These are phyloP conservation scores for Mallotus repandus DNA, from an alignment of 441 rosid genomes.

Conservation along the genomic window DNA sequence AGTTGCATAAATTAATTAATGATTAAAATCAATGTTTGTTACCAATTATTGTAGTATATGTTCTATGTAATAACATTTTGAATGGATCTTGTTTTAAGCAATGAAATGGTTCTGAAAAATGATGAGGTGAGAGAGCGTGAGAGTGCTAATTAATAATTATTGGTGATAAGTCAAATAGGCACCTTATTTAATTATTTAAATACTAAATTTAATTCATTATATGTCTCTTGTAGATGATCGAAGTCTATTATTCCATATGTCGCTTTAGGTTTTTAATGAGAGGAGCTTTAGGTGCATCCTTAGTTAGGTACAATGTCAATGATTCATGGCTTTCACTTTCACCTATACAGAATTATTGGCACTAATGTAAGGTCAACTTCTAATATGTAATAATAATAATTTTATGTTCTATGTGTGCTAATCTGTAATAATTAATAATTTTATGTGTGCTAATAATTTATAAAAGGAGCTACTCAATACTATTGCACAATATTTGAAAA, in stretches of 20 bases:
- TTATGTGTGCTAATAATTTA: too few relatives aligned
- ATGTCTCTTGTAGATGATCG: neutral
- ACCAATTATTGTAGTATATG: too few relatives aligned
- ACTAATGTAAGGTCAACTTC: conserved; percentile 34
- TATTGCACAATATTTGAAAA: neutral
- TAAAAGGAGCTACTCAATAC: neutral
- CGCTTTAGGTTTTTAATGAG: neutral
- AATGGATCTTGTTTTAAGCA: neutral
- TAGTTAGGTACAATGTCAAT: conserved; percentile 14
- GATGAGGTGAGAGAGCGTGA: too few relatives aligned
- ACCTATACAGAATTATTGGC: neutral
- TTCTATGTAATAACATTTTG: neutral
- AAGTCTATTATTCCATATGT: neutral
- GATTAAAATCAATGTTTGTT: too few relatives aligned
- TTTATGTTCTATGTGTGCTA: conserved; percentile 19
- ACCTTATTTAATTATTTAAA: neutral
- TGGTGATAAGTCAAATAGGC: neutral
- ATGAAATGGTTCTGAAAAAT: too few relatives aligned
- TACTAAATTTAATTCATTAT: neutral
- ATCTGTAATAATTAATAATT: too few relatives aligned
- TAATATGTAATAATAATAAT: conserved; percentile 36
- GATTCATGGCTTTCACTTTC: neutral
- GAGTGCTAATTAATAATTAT: too few relatives aligned
- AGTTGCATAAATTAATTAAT: too few relatives aligned
- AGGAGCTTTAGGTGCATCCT: neutral